A percentile compares a stretch with the other conserved stretches of the same genome.
Conservation (phyloP, 2,329 filamentous ascomycete species). For the Phialophora macrospora region DNA sequence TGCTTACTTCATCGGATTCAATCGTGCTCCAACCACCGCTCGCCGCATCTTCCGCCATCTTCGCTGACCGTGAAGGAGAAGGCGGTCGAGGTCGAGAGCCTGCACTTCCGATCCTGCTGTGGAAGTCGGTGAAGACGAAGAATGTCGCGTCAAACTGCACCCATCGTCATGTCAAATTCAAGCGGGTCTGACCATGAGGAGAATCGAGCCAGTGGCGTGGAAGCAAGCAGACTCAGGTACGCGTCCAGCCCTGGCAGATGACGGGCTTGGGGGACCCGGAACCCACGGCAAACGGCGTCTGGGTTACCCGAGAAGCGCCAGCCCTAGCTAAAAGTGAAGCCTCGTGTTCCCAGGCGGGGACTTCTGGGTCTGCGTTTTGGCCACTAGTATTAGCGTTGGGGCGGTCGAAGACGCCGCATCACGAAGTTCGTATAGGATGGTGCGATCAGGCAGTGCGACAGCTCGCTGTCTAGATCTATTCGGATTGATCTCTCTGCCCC, state of each 20-base stretch:
- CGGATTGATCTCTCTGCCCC: background rate
- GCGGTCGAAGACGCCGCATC: background rate
- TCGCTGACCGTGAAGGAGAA: background rate
- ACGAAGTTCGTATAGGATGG: background rate
- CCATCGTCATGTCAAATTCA: background rate
- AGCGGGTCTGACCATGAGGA: background rate
- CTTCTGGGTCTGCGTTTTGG: too few species aligned
- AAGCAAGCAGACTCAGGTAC: background rate
- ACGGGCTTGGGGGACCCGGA: background rate
- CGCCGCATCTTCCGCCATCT: conserved; percentile 64
- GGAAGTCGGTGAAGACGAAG: background rate
- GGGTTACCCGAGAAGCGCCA: background rate
- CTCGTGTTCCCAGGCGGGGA: background rate
- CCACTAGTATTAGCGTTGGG: background rate
- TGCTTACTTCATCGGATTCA: conserved; percentile 87
- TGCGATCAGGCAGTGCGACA: background rate
- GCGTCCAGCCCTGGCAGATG: background rate
- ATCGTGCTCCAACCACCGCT: conserved; percentile 89
- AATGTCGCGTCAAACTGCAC: background rate
- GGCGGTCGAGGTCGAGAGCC: background rate
- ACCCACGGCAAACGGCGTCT: background rate
- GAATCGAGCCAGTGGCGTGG: conserved; percentile 2
- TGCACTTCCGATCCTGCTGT: background rate
- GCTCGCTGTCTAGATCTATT: background rate
- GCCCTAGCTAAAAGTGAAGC: conserved; percentile 3